Conservation (phyloP, 2,329 filamentous ascomycete species). For the Coniochaeta pulveracea region DNA sequence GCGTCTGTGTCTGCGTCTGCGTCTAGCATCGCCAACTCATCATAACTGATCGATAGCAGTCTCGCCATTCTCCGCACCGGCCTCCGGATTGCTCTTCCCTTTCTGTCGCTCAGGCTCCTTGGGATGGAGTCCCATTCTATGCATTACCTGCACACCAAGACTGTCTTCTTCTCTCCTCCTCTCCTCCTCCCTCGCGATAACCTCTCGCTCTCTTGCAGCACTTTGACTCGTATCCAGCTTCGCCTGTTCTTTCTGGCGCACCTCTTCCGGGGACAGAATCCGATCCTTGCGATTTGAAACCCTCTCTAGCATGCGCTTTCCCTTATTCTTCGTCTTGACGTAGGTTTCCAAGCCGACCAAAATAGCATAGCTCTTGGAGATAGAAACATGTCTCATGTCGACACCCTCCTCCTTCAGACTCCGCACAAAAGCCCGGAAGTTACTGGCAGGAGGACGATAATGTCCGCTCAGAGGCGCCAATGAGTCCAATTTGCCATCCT, state of each 20-base stretch:
- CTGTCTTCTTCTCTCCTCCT: constrained; percentile 2
- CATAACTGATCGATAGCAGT: too few relatives aligned
- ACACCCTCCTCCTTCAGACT: constrained; percentile 61
- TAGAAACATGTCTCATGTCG: constrained; percentile 68
- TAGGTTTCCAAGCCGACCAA: constrained; percentile 77
- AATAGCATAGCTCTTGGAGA: constrained; percentile 73
- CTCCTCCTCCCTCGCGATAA: background rate
- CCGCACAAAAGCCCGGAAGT: constrained; percentile 73
- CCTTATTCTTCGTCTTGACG: constrained; percentile 10
- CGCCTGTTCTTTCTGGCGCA: constrained; percentile 5
- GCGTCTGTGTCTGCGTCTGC: too few relatives aligned
- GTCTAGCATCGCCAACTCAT: too few relatives aligned
- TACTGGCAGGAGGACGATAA: constrained; percentile 72
- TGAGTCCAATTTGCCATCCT: constrained; percentile 63
- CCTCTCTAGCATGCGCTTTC: constrained; percentile 6
- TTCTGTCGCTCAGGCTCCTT: background rate
- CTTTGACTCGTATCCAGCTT: constrained; percentile 3
- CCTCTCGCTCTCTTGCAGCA: background rate
- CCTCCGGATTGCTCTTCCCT: background rate
- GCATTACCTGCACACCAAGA: background rate
- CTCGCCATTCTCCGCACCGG: background rate
- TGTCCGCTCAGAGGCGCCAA: constrained; percentile 67
- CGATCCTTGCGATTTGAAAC: constrained; percentile 7
- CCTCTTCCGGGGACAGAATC: constrained; percentile 6
- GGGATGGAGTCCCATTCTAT: constrained; percentile 1